Conservation (phyloP, 495 filamentous ascomycete species). For the Hypoxylon cercidicola region DNA sequence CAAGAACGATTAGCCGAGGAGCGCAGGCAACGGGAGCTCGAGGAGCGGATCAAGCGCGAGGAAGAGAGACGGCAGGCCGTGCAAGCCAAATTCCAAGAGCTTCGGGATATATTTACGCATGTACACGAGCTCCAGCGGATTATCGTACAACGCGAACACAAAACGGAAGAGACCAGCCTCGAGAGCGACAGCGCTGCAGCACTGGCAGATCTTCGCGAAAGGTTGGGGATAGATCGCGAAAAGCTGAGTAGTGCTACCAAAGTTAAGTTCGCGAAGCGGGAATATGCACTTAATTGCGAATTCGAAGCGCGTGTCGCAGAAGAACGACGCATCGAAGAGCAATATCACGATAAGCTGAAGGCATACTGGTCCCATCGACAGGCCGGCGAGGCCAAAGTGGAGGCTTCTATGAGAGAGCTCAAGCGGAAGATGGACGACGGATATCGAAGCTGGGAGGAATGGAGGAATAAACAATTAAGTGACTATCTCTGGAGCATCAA, state of each 20-base stretch:
- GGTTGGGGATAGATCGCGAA: conserved; percentile 40
- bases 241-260: conserved; percentile 20
- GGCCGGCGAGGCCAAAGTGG: conserved; percentile 35
- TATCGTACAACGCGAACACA: conserved; percentile 31
- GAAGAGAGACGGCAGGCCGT: conserved; percentile 40
- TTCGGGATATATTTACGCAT: conserved; percentile 35
- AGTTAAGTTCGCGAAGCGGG: conserved; percentile 29
- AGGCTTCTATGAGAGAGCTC: conserved; percentile 42
- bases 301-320: conserved; percentile 37
- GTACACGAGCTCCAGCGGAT: conserved; percentile 42
- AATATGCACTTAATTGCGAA: conserved; percentile 41
- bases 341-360: conserved; percentile 43
- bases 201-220: conserved; percentile 27
- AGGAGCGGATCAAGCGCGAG: conserved; percentile 45
- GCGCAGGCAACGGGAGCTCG: conserved; percentile 28
- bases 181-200: conserved; percentile 1
- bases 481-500: conserved; percentile 26
- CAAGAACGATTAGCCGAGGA: conserved; percentile 41
- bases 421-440: conserved; percentile 43
- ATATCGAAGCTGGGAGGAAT: conserved; percentile 42
- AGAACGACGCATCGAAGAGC: conserved; percentile 47
- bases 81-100: conserved; percentile 39
- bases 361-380: conserved; percentile 43
- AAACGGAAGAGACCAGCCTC: conserved; percentile 20
- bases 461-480: conserved; percentile 42